Evolutionary conservation across 331 rosid species (phyloP).

Genomic region (Spiraea crenata): DNA sequence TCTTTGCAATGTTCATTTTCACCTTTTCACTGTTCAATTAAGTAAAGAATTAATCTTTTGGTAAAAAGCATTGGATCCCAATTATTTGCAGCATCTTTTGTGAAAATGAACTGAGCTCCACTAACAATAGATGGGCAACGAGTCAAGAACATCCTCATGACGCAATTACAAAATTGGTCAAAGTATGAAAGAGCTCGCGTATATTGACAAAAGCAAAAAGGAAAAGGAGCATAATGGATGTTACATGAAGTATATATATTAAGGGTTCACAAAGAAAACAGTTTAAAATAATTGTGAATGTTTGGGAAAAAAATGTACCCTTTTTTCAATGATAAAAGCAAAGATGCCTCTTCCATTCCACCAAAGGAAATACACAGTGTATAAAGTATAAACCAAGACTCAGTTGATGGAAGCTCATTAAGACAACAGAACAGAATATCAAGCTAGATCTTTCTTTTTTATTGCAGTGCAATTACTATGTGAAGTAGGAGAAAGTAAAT

Average conservation of each 20-base stretch:
- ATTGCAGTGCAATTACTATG: neutral
- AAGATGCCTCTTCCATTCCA: conserved; percentile 14
- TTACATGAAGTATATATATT: neutral
- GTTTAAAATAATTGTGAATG: neutral
- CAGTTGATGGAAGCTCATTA: neutral
- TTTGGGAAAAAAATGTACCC: neutral
- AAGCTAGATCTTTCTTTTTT: neutral
- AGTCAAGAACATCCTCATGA: conserved; percentile 25
- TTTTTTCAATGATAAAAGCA: conserved; percentile 5
- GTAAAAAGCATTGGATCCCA: conserved; percentile 41
- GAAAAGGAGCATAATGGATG: conserved; percentile 4
- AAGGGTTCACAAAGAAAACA: neutral
- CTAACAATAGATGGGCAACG: conserved; percentile 26
- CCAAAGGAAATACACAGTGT: neutral
- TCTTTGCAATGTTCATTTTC: neutral
- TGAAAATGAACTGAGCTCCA: conserved; percentile 17
- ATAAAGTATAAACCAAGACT: neutral
- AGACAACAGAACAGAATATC: neutral
- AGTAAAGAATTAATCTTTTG: conserved; percentile 12
- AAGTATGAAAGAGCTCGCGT: neutral
- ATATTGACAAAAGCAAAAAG: conserved; percentile 13
- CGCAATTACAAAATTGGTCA: conserved; percentile 20
- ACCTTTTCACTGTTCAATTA: too few relatives aligned
- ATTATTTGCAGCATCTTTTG: conserved; percentile 25
- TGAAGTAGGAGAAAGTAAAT: neutral